A percentile compares a stretch with the other conserved stretches of the same genome.
Conservation (phyloP, 2,329 filamentous ascomycete species). For the Nemania diffusa region DNA sequence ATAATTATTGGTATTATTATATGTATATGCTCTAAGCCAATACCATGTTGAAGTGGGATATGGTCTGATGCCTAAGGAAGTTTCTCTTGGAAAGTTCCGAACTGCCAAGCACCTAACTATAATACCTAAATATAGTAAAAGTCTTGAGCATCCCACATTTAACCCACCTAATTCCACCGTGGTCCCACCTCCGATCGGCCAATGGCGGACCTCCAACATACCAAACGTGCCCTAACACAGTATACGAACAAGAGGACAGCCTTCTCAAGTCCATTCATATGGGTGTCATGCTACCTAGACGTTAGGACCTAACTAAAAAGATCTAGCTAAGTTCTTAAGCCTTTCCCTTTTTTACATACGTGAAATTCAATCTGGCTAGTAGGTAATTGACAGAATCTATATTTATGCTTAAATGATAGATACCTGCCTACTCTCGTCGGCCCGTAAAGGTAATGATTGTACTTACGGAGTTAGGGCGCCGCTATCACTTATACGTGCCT, state of each 20-base stretch:
- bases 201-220: background rate
- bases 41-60: background rate
- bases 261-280: background rate
- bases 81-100: conserved; percentile 7
- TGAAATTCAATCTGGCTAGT: too few relatives aligned
- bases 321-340: background rate
- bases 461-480: background rate
- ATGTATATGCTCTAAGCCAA: background rate
- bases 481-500: background rate
- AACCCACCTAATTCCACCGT: background rate
- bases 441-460: background rate
- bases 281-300: background rate
- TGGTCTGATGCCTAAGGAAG: conserved; percentile 5
- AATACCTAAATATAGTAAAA: conserved; percentile 17
- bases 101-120: background rate
- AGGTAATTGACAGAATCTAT: background rate
- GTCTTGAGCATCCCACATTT: background rate
- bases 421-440: background rate
- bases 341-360: too few relatives aligned
- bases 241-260: background rate
- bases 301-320: background rate
- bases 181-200: background rate
- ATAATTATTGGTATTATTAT: background rate
- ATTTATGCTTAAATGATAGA: background rate
- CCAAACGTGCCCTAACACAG: background rate